phyloP scores from a whole-genome alignment of 2,329 filamentous ascomycete species.

The Aureobasidium mangrovei region DNA sequence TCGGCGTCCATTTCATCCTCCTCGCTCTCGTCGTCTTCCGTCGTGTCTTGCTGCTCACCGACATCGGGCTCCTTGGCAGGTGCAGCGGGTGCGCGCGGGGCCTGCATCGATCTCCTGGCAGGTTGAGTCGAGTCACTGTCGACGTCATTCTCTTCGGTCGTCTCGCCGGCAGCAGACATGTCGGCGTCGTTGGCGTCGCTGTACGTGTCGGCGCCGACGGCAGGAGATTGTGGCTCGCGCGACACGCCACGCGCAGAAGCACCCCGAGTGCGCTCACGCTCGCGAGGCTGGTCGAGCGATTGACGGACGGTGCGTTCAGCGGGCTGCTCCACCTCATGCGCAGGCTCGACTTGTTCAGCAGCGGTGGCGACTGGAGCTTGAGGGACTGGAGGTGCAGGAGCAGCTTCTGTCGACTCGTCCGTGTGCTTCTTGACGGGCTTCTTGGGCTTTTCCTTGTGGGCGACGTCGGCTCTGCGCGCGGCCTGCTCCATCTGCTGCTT shows the following conservation, averaged over 20 bases:
- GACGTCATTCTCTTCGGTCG: slow-evolving; percentile 53
- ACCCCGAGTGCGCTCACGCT: slow-evolving; percentile 2
- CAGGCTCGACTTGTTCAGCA: not conserved
- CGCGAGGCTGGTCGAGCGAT: slow-evolving; percentile 4
- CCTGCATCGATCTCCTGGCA: not conserved
- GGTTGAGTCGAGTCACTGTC: slow-evolving; percentile 56
- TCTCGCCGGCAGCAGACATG: slow-evolving; percentile 54
- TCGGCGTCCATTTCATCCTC: slow-evolving; percentile 86
- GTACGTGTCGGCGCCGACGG: slow-evolving; percentile 36
- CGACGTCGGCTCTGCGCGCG: slow-evolving; percentile 66
- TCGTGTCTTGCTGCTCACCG: slow-evolving; percentile 41
- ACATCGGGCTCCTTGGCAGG: slow-evolving; percentile 36
- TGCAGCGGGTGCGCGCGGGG: slow-evolving; percentile 33
- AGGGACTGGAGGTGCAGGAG: slow-evolving; percentile 31
- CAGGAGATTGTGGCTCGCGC: not conserved
- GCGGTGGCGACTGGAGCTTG: not conserved
- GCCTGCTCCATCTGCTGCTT: slow-evolving; percentile 90
- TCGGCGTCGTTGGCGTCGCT: slow-evolving; percentile 59
- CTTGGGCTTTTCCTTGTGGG: slow-evolving; percentile 78
- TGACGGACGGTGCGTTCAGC: not conserved
- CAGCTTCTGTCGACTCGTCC: slow-evolving; percentile 20
- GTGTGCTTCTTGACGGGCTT: slow-evolving; percentile 55
- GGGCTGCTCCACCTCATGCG: not conserved
- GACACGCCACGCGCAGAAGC: not conserved
- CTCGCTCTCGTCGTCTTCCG: slow-evolving; percentile 58